These are phyloP conservation scores for Talaromyces sp. DNA, from an alignment of 2,329 filamentous ascomycete genomes.

Conservation along the genomic window DNA sequence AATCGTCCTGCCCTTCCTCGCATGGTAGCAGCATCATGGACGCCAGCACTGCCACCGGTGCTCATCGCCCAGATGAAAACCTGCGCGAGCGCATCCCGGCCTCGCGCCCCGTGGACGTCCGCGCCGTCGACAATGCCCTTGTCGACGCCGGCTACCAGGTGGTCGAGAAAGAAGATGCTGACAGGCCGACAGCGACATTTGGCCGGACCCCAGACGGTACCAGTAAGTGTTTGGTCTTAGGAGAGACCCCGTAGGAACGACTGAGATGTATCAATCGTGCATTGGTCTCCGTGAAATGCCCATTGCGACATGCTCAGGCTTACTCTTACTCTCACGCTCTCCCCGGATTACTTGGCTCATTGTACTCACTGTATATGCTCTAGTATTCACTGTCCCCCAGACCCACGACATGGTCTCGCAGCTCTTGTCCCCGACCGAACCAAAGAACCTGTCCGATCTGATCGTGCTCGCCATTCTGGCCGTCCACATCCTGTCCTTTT, in stretches of 20 bases:
- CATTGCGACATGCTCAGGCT: not conserved
- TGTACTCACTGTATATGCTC: slow-evolving; percentile 14
- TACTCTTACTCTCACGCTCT: not conserved
- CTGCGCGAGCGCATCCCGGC: slow-evolving; percentile 45
- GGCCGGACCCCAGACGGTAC: slow-evolving; percentile 86
- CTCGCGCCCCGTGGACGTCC: slow-evolving; percentile 33
- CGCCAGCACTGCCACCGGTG: slow-evolving; percentile 32
- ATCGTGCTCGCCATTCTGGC: slow-evolving; percentile 73
- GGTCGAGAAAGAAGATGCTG: slow-evolving; percentile 45
- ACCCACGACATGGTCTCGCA: slow-evolving; percentile 99
- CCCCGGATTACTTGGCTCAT: not conserved
- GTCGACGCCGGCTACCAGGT: slow-evolving; percentile 22
- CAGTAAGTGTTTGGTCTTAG: slow-evolving; percentile 54
- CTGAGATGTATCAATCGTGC: not conserved
- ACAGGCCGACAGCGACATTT: slow-evolving; percentile 70
- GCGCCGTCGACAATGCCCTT: slow-evolving; percentile 43
- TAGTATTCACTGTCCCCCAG: slow-evolving; percentile 91
- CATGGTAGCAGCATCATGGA: slow-evolving; percentile 24
- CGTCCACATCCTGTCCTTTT: slow-evolving; percentile 68
- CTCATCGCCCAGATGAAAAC: slow-evolving; percentile 30
- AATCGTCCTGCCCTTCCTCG: not conserved
- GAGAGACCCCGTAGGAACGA: not conserved
- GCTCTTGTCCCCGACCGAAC: slow-evolving; percentile 85
- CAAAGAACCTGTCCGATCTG: slow-evolving; percentile 87
- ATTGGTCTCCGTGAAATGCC: not conserved